Percentiles rank a stretch among this genome's conserved stretches.
phyloP scores from a whole-genome alignment of 2,329 filamentous ascomycete genomes.

The Fonsecaea pedrosoi region DNA sequence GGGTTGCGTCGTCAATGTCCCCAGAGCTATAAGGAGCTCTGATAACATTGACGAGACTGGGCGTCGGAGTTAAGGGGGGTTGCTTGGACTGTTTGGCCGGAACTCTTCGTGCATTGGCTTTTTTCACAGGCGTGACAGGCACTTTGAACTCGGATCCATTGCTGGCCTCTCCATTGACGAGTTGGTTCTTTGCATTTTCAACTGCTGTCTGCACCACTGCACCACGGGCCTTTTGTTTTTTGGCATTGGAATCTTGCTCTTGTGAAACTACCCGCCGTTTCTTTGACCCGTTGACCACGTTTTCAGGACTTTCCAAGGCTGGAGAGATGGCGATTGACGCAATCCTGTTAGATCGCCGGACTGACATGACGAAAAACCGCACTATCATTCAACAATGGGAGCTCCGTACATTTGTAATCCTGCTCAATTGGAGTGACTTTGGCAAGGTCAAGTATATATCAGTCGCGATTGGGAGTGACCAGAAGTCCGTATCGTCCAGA shows the following conservation, averaged over 20 bases:
- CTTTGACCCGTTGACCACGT: slow-evolving; percentile 27
- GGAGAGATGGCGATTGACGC: slow-evolving; percentile 10
- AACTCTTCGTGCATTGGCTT: slow-evolving; percentile 41
- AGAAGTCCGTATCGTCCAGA: not conserved
- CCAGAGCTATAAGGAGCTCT: slow-evolving; percentile 52
- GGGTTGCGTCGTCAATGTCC: slow-evolving; percentile 49
- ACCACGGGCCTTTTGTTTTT: slow-evolving; percentile 30
- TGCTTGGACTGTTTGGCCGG: slow-evolving; percentile 41
- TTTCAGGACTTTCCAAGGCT: not conserved
- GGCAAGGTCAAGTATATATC: not conserved
- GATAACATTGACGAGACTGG: slow-evolving; percentile 57
- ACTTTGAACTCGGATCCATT: slow-evolving; percentile 35
- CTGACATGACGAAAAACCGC: slow-evolving; percentile 28
- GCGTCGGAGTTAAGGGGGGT: slow-evolving; percentile 57
- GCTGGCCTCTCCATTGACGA: slow-evolving; percentile 18
- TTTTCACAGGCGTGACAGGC: slow-evolving; percentile 42
- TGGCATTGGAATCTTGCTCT: slow-evolving; percentile 23
- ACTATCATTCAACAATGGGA: slow-evolving; percentile 29
- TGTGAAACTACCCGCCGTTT: slow-evolving; percentile 34
- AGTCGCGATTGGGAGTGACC: not conserved
- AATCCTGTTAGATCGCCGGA: slow-evolving; percentile 36
- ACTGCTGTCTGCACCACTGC: not conserved
- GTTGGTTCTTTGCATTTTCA: slow-evolving; percentile 3
- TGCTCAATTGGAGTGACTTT: not conserved
- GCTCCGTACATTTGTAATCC: slow-evolving; percentile 1